A percentile compares a stretch with the other conserved stretches of the same genome.
phyloP scores from a whole-genome alignment of 768 basidiomycete genomes.

The Cyclocybe cylindracea region DNA sequence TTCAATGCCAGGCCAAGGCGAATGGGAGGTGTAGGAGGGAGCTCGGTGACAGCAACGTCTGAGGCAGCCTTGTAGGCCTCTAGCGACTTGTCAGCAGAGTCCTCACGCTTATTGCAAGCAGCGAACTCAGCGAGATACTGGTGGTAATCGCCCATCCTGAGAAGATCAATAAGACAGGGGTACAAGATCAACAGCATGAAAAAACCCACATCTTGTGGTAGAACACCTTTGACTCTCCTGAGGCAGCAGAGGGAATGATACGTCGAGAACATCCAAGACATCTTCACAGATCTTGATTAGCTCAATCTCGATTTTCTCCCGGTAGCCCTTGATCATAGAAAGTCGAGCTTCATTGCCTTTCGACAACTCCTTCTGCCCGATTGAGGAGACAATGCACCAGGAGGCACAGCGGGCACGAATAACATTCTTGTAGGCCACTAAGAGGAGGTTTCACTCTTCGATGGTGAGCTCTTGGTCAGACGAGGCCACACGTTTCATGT shows the following conservation, averaged over 20 bases:
- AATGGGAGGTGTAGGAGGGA: conserved; percentile 96
- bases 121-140: conserved; percentile 99
- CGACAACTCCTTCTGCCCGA: conserved; percentile 99
- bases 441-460: conserved; percentile 97
- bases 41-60: conserved; percentile 93
- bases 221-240: conserved; percentile 98
- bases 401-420: conserved; percentile 98
- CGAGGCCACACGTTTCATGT: conserved; percentile 98
- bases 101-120: conserved; percentile 95
- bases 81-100: conserved; percentile 95
- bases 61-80: conserved; percentile 98
- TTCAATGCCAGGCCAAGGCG: conserved; percentile 98
- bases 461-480: conserved; percentile 98
- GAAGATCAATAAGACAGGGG: conserved; percentile 16
- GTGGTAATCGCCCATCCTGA: conserved; percentile 99
- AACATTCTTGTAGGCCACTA: conserved; percentile 99
- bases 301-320: conserved; percentile 97
- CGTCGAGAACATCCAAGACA: conserved; percentile 95
- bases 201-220: conserved; percentile 94
- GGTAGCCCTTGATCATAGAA: conserved; percentile 95
- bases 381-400: conserved; percentile 97
- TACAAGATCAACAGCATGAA: background rate
- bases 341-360: conserved; percentile 98
- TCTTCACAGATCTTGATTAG: conserved; percentile 98
- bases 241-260: conserved; percentile 94